Conservation (phyloP, 2,329 filamentous ascomycete genomes). For the Ceratocystis smalleyi region DNA sequence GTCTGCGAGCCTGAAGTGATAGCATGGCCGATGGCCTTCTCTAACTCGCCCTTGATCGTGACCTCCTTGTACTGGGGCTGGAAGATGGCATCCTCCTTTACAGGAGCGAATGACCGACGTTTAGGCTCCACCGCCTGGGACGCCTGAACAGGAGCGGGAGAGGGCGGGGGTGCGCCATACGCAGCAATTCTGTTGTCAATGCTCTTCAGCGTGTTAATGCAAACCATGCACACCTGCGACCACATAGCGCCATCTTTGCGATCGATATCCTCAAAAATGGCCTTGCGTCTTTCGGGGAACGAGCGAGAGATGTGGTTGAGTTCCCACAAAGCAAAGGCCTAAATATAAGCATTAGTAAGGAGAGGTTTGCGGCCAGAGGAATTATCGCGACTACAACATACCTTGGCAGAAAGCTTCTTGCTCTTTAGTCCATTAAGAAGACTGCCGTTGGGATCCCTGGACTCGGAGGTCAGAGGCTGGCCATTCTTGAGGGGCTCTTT, state of each 20-base stretch:
- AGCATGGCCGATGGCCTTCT: constrained; percentile 31
- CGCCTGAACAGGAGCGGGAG: constrained; percentile 18
- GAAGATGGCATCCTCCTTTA: constrained; percentile 33
- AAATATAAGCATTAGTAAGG: constrained; percentile 18
- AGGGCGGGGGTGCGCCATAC: constrained; percentile 28
- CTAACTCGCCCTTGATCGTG: constrained; percentile 30
- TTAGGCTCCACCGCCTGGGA: constrained; percentile 22
- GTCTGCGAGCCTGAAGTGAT: constrained; percentile 33
- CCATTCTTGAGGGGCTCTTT: constrained; percentile 70
- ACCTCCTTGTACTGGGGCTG: constrained; percentile 26
- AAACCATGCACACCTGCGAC: constrained; percentile 58
- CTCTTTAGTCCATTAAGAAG: constrained; percentile 69
- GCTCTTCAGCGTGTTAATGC: constrained; percentile 51
- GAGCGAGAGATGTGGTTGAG: constrained; percentile 62
- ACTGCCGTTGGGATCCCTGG: constrained; percentile 83
- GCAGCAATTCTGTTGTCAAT: constrained; percentile 52
- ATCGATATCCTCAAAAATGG: constrained; percentile 77
- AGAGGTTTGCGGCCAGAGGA: not conserved
- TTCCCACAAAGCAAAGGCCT: constrained; percentile 86
- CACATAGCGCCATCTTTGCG: constrained; percentile 65
- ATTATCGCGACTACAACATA: constrained; percentile 24
- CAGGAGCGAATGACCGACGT: constrained; percentile 27
- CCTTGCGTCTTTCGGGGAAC: constrained; percentile 59
- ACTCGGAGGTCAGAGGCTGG: constrained; percentile 68
- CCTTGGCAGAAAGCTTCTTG: constrained; percentile 63